phyloP scores from a whole-genome alignment of 176 grass and related monocot species.

The Musa beccarii region DNA sequence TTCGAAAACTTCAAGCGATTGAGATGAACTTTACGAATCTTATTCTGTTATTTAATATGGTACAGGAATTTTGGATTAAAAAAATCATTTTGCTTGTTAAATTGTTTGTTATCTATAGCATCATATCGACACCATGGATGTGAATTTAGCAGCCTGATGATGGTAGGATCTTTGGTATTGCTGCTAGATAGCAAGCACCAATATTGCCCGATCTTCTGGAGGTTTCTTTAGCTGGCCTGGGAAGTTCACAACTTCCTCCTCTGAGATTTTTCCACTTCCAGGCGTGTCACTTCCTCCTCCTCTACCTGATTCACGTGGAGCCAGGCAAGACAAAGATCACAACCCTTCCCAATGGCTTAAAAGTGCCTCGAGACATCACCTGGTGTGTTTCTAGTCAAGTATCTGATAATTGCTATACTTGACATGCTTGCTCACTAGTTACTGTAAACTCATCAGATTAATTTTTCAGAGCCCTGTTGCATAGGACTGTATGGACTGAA shows the following conservation, averaged over 20 bases:
- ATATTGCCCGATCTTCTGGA: slow-evolving; percentile 55
- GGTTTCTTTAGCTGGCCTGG: slow-evolving; percentile 55
- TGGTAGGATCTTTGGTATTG: slow-evolving; percentile 37
- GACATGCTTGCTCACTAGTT: neutral
- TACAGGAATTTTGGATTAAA: no score
- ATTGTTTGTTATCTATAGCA: no score
- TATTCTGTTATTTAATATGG: no score
- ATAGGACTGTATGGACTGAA: slow-evolving; percentile 72
- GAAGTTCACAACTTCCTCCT: slow-evolving; percentile 50
- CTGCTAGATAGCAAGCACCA: slow-evolving; percentile 52
- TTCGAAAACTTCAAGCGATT: no score
- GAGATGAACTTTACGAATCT: no score
- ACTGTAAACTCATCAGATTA: slow-evolving; percentile 19
- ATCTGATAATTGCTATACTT: neutral
- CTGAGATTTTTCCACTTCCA: slow-evolving; percentile 64
- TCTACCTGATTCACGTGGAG: slow-evolving; percentile 54
- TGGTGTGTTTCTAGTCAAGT: slow-evolving; percentile 31
- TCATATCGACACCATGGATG: no score
- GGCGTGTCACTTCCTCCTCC: slow-evolving; percentile 57
- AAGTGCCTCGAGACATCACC: slow-evolving; percentile 70
- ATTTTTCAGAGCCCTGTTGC: slow-evolving; percentile 44
- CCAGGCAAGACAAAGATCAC: slow-evolving; percentile 64
- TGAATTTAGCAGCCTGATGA: no score
- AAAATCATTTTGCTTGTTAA: no score
- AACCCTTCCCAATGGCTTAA: slow-evolving; percentile 70